These are phyloP conservation scores for Lachancea mirantina DNA, from an alignment of 805 yeast species.

Conservation along the genomic window DNA sequence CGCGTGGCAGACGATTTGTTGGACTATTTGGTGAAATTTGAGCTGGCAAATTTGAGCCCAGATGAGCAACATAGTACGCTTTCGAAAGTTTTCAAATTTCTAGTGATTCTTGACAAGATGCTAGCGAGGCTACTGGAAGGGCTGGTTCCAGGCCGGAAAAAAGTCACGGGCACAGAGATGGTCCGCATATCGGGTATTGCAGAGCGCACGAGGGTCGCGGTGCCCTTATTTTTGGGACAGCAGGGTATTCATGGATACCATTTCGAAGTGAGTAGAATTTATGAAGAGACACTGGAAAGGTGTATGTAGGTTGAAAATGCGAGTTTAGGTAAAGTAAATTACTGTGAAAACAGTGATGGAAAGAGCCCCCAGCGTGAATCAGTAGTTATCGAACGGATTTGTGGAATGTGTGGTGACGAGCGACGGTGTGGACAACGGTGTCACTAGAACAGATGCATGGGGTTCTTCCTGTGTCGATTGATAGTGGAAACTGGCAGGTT, in stretches of 20 bases:
- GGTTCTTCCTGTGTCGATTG: too few relatives aligned
- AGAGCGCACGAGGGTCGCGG: slow-evolving; percentile 41
- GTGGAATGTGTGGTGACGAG: slow-evolving; percentile 9
- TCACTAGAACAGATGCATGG: slow-evolving; percentile 4
- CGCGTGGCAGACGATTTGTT: slow-evolving; percentile 59
- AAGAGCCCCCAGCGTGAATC: too few relatives aligned
- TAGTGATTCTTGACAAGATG: slow-evolving; percentile 37
- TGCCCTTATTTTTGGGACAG: slow-evolving; percentile 32
- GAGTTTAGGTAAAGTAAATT: neutral
- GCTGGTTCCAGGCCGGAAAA: slow-evolving; percentile 28
- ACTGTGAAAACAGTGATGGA: neutral
- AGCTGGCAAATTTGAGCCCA: slow-evolving; percentile 18
- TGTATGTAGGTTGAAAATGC: slow-evolving; percentile 16
- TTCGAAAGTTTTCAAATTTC: slow-evolving; percentile 33
- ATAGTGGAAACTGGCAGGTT: too few relatives aligned
- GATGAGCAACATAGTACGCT: slow-evolving; percentile 26
- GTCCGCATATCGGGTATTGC: slow-evolving; percentile 48
- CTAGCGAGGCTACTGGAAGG: slow-evolving; percentile 35
- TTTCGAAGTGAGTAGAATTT: slow-evolving; percentile 38
- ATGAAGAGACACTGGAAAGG: slow-evolving; percentile 37
- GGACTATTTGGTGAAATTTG: slow-evolving; percentile 47
- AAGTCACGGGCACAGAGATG: slow-evolving; percentile 42
- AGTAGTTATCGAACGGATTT: slow-evolving; percentile 13
- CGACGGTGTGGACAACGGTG: slow-evolving; percentile 13
- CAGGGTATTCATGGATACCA: slow-evolving; percentile 36